These are phyloP conservation scores for Sodiomyces alkalinus DNA, from an alignment of 2,329 filamentous ascomycete genomes.

Conservation along the genomic window DNA sequence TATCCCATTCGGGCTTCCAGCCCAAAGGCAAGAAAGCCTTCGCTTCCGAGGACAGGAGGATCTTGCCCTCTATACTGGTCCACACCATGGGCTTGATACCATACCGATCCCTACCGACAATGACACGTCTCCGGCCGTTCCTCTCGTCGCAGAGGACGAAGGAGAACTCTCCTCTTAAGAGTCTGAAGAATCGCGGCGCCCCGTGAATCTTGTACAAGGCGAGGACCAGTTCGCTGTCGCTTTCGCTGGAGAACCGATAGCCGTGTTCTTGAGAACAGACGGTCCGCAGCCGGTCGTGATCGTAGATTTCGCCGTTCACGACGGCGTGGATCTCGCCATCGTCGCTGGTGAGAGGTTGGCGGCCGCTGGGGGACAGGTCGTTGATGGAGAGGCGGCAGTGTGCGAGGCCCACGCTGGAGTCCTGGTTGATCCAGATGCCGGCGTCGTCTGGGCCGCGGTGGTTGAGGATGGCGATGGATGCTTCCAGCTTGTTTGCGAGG, in stretches of 20 bases:
- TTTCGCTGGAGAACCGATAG: slow-evolving; percentile 28
- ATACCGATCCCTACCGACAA: too few species aligned
- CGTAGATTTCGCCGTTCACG: slow-evolving; percentile 47
- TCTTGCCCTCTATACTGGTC: too few species aligned
- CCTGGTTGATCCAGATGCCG: slow-evolving; percentile 13
- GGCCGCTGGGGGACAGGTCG: slow-evolving; percentile 29
- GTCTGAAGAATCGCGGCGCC: too few species aligned
- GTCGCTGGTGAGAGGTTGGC: slow-evolving; percentile 27
- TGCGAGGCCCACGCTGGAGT: slow-evolving; percentile 18
- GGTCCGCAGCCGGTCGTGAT: slow-evolving; percentile 27
- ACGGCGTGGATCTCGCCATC: slow-evolving; percentile 30
- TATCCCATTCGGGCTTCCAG: too few species aligned
- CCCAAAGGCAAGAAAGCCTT: too few species aligned
- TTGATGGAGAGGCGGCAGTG: slow-evolving; percentile 38
- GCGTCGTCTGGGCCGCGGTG: slow-evolving; percentile 17
- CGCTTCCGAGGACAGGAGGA: too few species aligned
- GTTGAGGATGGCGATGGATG: slow-evolving; percentile 11
- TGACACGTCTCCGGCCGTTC: too few species aligned
- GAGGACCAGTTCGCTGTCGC: too few species aligned
- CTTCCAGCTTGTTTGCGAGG: slow-evolving; percentile 8
- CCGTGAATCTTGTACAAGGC: too few species aligned
- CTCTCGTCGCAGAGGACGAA: too few species aligned
- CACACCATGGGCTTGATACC: too few species aligned
- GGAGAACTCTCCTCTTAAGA: too few species aligned
- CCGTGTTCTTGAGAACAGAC: slow-evolving; percentile 16